Evolutionary conservation across 768 basidiomycete species (phyloP).

Genomic region (Auricularia cornea): DNA sequence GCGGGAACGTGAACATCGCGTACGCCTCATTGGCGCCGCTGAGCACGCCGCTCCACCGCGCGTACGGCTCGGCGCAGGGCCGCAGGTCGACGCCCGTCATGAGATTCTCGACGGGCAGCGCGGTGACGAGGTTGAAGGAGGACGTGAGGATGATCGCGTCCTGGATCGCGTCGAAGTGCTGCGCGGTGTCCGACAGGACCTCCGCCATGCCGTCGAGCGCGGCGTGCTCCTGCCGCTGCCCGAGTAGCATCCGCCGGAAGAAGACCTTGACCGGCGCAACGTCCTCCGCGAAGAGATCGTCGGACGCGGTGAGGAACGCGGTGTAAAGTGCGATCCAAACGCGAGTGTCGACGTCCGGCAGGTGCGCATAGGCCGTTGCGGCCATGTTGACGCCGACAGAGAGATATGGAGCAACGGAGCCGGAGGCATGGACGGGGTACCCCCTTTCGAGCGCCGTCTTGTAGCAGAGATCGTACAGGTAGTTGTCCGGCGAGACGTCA

Average conservation of each 20-base stretch:
- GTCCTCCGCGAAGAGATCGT: conserved; percentile 26
- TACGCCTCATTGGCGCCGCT: conserved; percentile 20
- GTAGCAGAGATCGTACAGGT: too few species aligned
- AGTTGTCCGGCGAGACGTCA: too few species aligned
- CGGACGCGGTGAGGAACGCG: conserved; percentile 28
- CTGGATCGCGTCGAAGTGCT: conserved; percentile 20
- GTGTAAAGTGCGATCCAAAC: conserved; percentile 34
- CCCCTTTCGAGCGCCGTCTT: too few species aligned
- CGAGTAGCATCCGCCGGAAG: conserved; percentile 23
- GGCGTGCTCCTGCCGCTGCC: conserved; percentile 20
- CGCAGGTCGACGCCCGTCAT: too few species aligned
- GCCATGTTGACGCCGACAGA: not conserved
- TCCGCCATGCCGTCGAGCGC: conserved; percentile 28
- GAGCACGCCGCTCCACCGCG: conserved; percentile 22
- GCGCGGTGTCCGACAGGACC: conserved; percentile 22
- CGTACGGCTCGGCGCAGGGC: conserved; percentile 11
- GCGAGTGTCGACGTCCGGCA: conserved; percentile 18
- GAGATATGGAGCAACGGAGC: not conserved
- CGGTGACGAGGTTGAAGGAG: conserved; percentile 28
- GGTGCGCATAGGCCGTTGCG: not conserved
- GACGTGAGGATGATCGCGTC: conserved; percentile 30
- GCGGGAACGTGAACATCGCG: conserved; percentile 28
- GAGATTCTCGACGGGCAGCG: conserved; percentile 24
- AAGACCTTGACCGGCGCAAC: conserved; percentile 24
- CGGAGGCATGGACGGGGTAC: too few species aligned